phyloP scores from a whole-genome alignment of 129 eudicot species.

The Tagetes erecta region DNA sequence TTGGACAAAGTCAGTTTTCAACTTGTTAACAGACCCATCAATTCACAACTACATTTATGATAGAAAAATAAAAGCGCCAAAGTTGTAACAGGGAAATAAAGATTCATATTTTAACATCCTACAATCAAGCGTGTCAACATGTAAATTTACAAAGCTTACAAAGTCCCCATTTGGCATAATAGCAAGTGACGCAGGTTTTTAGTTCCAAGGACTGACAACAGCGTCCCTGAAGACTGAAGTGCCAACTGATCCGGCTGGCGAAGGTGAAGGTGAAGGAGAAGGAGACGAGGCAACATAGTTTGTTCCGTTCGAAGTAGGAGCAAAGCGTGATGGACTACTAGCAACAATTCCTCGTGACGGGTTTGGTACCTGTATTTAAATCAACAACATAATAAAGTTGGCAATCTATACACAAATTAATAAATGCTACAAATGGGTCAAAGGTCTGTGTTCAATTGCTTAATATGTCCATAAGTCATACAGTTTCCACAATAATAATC shows the following conservation, averaged over 20 bases:
- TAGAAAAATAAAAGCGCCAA: neutral
- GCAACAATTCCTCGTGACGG: conserved; percentile 55
- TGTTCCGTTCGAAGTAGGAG: conserved; percentile 68
- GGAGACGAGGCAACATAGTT: conserved; percentile 79
- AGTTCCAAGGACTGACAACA: conserved; percentile 79
- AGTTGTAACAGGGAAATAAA: neutral
- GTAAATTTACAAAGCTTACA: neutral
- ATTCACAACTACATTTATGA: no score
- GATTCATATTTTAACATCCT: neutral
- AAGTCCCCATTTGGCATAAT: neutral
- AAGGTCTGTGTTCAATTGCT: neutral
- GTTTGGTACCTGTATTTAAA: conserved; percentile 55
- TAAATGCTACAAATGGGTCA: neutral
- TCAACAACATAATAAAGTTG: neutral
- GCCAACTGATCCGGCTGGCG: conserved; percentile 92
- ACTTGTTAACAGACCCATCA: neutral
- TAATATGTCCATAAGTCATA: neutral
- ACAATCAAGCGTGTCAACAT: neutral
- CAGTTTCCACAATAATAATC: neutral
- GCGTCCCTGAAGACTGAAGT: conserved; percentile 74
- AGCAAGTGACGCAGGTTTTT: conserved; percentile 3
- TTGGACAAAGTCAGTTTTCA: no score
- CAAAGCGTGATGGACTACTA: conserved; percentile 85
- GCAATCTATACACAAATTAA: neutral
- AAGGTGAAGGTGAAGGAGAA: conserved; percentile 57